Conservation (phyloP, 1,139 yeast species). For the Magnusiomyces magnusii region DNA sequence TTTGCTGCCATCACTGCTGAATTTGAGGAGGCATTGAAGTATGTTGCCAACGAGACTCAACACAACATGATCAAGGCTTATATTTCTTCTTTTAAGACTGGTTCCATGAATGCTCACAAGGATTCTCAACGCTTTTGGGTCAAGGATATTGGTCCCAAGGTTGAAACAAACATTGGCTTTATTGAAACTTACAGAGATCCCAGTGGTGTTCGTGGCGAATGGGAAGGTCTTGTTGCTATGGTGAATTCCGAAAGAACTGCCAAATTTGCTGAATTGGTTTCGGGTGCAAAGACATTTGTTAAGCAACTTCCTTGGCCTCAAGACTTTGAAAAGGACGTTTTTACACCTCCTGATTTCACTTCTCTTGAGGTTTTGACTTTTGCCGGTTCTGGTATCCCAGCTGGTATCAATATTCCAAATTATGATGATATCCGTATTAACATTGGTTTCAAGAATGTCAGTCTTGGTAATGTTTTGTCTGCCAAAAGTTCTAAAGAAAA, state of each 20-base stretch:
- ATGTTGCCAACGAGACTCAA: constrained; percentile 71
- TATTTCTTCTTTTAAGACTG: constrained; percentile 64
- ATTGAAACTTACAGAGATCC: constrained; percentile 92
- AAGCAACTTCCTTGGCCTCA: constrained; percentile 66
- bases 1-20: constrained; percentile 51
- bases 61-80: constrained; percentile 55
- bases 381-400: constrained; percentile 86
- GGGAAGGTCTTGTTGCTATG: constrained; percentile 93
- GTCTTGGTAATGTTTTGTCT: constrained; percentile 74
- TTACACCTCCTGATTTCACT: constrained; percentile 87
- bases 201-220: constrained; percentile 85
- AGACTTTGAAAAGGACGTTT: constrained; percentile 71
- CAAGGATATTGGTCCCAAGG: constrained; percentile 72
- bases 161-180: constrained; percentile 83
- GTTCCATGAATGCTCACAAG: constrained; percentile 80
- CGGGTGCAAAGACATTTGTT: constrained; percentile 58
- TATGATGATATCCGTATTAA: constrained; percentile 81
- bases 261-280: constrained; percentile 64
- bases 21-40: constrained; percentile 48
- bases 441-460: constrained; percentile 81
- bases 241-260: constrained; percentile 81
- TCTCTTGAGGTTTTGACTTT: constrained; percentile 83
- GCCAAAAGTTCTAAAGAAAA: constrained; percentile 68
- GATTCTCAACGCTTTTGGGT: constrained; percentile 84
- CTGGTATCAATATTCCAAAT: constrained; percentile 89